phyloP scores from a whole-genome alignment of 2,329 filamentous ascomycete genomes.

The Penicillium oxalicum region DNA sequence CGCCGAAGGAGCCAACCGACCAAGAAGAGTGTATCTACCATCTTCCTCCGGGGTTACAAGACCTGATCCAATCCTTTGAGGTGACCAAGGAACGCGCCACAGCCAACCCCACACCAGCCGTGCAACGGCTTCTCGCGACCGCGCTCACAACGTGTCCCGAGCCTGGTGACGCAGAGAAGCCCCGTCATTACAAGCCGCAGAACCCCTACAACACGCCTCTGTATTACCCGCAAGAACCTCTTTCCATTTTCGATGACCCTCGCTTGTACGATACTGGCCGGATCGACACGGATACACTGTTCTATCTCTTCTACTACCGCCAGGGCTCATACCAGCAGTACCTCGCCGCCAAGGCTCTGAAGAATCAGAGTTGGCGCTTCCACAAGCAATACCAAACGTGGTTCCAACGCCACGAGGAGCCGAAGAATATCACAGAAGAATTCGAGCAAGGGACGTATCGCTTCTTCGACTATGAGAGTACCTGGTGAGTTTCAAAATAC shows the following conservation, averaged over 20 bases:
- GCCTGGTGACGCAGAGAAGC: constrained; percentile 70
- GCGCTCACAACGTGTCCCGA: constrained; percentile 72
- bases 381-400: constrained; percentile 99
- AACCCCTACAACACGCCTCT: constrained; percentile 70
- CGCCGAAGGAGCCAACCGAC: constrained; percentile 43
- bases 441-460: constrained; percentile 98
- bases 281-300: constrained; percentile 92
- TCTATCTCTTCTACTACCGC: constrained; percentile 99
- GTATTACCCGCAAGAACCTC: constrained; percentile 88
- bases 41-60: constrained; percentile 78
- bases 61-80: constrained; percentile 87
- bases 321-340: constrained; percentile 95
- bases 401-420: constrained; percentile 98
- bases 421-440: constrained; percentile 97
- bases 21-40: constrained; percentile 84
- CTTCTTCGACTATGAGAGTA: constrained; percentile 99
- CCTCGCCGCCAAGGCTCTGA: constrained; percentile 90
- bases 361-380: constrained; percentile 97
- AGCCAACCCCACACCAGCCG: constrained; percentile 56
- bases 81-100: constrained; percentile 65
- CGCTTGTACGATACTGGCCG: constrained; percentile 67
- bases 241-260: constrained; percentile 86
- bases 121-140: constrained; percentile 67
- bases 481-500: constrained; percentile 62
- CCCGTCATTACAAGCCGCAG: constrained; percentile 77